Conservation (phyloP, 345 rosid species). For the Populus alba region DNA sequence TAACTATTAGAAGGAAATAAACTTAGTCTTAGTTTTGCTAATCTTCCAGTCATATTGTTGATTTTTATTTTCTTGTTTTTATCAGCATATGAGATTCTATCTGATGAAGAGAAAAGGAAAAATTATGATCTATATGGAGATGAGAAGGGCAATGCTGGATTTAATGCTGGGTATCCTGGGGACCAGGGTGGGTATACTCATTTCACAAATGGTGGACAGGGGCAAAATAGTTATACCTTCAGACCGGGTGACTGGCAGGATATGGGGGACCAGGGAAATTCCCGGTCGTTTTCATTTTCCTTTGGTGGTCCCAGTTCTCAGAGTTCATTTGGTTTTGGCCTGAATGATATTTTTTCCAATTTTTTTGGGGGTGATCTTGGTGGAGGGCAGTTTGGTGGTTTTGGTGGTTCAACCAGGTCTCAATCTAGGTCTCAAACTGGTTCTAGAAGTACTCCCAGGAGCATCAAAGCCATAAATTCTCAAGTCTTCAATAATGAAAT, state of each 20-base stretch:
- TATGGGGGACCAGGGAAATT: constrained; percentile 68
- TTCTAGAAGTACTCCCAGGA: constrained; percentile 41
- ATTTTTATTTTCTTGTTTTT: constrained; percentile 18
- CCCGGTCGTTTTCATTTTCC: constrained; percentile 63
- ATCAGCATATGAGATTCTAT: constrained; percentile 88
- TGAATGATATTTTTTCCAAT: constrained; percentile 60
- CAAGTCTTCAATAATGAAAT: constrained; percentile 65
- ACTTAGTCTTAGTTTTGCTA: too few species aligned
- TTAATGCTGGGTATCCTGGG: constrained; percentile 65
- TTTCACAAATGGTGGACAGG: constrained; percentile 60
- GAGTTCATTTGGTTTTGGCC: constrained; percentile 57
- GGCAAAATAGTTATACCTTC: constrained; percentile 50
- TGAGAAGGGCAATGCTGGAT: constrained; percentile 80
- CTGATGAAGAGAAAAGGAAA: constrained; percentile 85
- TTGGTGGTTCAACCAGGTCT: constrained; percentile 46
- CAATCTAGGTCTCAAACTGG: constrained; percentile 39
- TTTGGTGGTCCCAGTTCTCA: constrained; percentile 59
- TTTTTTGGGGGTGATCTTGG: constrained; percentile 52
- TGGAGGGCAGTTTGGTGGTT: constrained; percentile 51
- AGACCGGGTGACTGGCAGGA: constrained; percentile 70
- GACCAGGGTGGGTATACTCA: constrained; percentile 53
- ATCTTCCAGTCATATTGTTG: background rate
- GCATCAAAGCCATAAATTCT: constrained; percentile 46
- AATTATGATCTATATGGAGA: constrained; percentile 86
- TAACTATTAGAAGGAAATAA: background rate